Base-by-base conservation (phyloP, 2,329 filamentous ascomycete genomes). In the Scortechinia acanthostroma region DNA sequence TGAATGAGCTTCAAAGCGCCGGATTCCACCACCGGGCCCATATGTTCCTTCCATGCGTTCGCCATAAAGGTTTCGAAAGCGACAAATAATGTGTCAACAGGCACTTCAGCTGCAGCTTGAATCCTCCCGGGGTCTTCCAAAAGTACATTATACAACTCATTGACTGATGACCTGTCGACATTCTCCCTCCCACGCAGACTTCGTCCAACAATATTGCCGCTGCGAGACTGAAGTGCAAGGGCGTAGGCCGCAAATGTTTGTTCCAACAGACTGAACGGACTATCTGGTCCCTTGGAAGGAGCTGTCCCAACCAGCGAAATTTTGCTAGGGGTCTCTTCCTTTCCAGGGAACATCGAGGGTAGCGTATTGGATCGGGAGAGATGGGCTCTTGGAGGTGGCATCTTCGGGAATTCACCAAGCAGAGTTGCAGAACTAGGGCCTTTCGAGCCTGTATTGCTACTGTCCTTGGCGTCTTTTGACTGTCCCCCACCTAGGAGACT, bases 11-110 rank as follows among this genome's bases (percentile, higher is more conserved):
- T 77, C 28, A 96, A 71, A 3, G 80, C 76, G 42, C 84, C 73
- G 44, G 79, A 73, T 1, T 87, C 80, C 60, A 97, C 80, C 46
- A 97, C 79, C 2, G 88, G 80, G 0, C 91, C 91, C 73, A 96
- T 90, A 53, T 88, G 84, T 51, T 91, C 86, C 48, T 77, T 82
- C 91, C 91, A 97, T 13, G 88, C 90, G 50, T 90, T 83, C 47
- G 81, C 82, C 48, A 96, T 69, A 53, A 96, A 97, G 49, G 94
- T 96, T 60, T 96, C 91, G 59, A 96, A 97, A 0, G 91, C 86
- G 21, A 87, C 86, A 57, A 96, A 95, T 3, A 97, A 75, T 17
- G 91, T 82, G 56, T 96, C 90, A 5, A 91, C 80, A 2, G 83
- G 77, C 5, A 88, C 74, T 48, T 95, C 89, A 0, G 81, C 76